Conservation (phyloP, 129 eudicot species). For the Tanacetum coccineum region DNA sequence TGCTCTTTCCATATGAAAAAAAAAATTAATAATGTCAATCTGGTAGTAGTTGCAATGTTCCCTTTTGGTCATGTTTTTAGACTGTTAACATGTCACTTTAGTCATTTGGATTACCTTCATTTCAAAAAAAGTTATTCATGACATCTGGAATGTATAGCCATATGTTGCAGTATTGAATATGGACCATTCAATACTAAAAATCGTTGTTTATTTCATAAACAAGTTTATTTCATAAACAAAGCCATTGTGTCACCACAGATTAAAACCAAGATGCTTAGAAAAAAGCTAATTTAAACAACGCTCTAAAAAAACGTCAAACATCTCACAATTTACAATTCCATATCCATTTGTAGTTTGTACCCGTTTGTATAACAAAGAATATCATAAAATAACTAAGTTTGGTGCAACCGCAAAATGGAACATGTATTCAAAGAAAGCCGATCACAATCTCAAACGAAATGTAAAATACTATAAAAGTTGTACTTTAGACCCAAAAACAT, state of each 20-base stretch:
- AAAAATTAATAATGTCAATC: neutral
- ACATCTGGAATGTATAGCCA: neutral
- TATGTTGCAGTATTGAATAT: neutral
- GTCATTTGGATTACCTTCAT: neutral
- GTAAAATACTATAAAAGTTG: slow-evolving; percentile 10
- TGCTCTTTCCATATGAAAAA: too few relatives aligned
- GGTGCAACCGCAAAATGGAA: neutral
- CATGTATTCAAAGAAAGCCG: neutral
- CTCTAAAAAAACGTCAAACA: neutral
- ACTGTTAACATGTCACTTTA: neutral
- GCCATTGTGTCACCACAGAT: neutral
- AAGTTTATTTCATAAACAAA: neutral
- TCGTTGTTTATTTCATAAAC: neutral
- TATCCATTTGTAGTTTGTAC: neutral
- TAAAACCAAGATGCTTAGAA: slow-evolving; percentile 4
- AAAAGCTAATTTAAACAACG: neutral
- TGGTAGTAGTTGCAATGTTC: slow-evolving; percentile 9
- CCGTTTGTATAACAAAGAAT: neutral
- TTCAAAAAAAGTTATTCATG: neutral
- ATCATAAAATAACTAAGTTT: neutral
- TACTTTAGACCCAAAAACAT: slow-evolving; percentile 22
- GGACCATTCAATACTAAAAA: neutral
- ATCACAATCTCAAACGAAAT: neutral
- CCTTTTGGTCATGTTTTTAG: neutral
- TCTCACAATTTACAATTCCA: neutral